These are phyloP conservation scores for Clitopilus hobsonii DNA, from an alignment of 768 basidiomycete species.

Conservation along the genomic window DNA sequence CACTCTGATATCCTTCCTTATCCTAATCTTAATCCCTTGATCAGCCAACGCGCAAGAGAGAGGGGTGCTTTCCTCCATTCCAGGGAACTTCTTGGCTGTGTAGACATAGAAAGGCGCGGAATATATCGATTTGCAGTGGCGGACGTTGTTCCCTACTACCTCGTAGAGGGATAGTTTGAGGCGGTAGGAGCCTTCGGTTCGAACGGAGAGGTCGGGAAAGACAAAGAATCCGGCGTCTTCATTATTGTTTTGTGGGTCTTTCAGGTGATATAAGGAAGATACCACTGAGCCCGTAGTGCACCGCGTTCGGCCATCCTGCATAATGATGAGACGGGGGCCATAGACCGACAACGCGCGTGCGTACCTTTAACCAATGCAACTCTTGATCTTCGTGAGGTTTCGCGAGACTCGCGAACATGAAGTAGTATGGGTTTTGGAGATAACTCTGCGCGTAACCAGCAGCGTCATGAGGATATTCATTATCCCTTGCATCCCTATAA, in stretches of 20 bases:
- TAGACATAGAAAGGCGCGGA: slow-evolving; percentile 91
- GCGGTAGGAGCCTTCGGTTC: slow-evolving; percentile 89
- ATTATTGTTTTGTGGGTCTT: slow-evolving; percentile 55
- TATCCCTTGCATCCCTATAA: background rate
- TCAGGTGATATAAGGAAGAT: slow-evolving; percentile 86
- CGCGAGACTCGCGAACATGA: slow-evolving; percentile 91
- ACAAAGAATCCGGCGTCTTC: slow-evolving; percentile 92
- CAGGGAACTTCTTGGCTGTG: slow-evolving; percentile 94
- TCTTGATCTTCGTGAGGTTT: slow-evolving; percentile 88
- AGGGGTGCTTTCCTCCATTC: slow-evolving; percentile 92
- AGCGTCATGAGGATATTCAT: background rate
- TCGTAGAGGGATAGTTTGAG: slow-evolving; percentile 75
- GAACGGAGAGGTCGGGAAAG: slow-evolving; percentile 89
- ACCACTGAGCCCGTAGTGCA: slow-evolving; percentile 92
- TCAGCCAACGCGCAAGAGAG: slow-evolving; percentile 90
- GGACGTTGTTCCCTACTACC: slow-evolving; percentile 87
- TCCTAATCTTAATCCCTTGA: slow-evolving; percentile 93
- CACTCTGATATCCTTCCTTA: slow-evolving; percentile 86
- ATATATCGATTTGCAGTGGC: slow-evolving; percentile 87
- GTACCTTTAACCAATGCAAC: slow-evolving; percentile 76
- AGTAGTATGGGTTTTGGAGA: slow-evolving; percentile 91
- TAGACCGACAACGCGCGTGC: background rate
- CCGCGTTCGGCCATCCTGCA: slow-evolving; percentile 81
- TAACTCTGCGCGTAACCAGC: slow-evolving; percentile 48
- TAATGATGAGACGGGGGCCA: background rate